These are phyloP conservation scores for Colletotrichum sansevieriae DNA, from an alignment of 2,329 filamentous ascomycete genomes.

Conservation along the genomic window DNA sequence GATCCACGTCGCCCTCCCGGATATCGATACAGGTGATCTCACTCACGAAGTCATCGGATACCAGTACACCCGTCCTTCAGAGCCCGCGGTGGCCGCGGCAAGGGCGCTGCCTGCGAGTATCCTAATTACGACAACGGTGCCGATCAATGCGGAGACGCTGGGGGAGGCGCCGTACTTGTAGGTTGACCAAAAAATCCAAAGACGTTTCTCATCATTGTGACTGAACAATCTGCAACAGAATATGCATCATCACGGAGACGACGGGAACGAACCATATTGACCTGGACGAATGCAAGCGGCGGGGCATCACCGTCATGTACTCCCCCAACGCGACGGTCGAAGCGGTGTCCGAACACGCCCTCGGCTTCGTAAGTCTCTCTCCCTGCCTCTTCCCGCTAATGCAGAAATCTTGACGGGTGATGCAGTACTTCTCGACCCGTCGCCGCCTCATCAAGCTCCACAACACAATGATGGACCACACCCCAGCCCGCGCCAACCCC, in stretches of 20 bases:
- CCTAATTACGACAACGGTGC: conserved; percentile 45
- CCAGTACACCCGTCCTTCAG: conserved; percentile 36
- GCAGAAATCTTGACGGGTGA: background rate
- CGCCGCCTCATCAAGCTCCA: conserved; percentile 43
- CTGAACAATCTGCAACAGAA: conserved; percentile 32
- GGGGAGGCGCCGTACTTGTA: conserved; percentile 44
- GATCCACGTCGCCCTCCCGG: conserved; percentile 36
- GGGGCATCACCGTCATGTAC: conserved; percentile 44
- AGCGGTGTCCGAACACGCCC: conserved; percentile 45
- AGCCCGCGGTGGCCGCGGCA: conserved; percentile 28
- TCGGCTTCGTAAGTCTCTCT: conserved; percentile 40
- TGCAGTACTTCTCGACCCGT: conserved; percentile 44
- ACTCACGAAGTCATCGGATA: conserved; percentile 42
- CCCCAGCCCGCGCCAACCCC: conserved; percentile 27
- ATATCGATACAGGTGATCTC: conserved; percentile 27
- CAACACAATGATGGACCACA: conserved; percentile 42
- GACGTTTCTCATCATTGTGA: too few species aligned
- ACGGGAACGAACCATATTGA: conserved; percentile 46
- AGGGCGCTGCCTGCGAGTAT: conserved; percentile 46
- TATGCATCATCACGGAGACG: conserved; percentile 45
- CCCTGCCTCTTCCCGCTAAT: background rate
- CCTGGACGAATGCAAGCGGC: conserved; percentile 42
- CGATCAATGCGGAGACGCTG: conserved; percentile 41
- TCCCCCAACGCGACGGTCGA: conserved; percentile 43
- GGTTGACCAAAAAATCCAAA: background rate